phyloP scores from a whole-genome alignment of 2,329 filamentous ascomycete genomes.

The Pyrenophora graminea region DNA sequence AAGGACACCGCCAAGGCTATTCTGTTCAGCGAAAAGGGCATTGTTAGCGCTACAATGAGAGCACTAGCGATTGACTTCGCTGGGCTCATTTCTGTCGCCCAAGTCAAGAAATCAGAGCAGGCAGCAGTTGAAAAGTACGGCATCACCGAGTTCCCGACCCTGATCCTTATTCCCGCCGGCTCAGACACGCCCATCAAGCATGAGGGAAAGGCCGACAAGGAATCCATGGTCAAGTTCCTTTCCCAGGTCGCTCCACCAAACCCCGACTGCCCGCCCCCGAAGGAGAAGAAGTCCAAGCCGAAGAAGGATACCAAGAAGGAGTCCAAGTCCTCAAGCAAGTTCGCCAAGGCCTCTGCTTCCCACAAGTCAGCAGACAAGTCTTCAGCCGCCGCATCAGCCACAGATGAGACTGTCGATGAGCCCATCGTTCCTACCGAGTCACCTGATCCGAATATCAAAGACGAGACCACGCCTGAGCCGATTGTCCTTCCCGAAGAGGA shows the following conservation, averaged over 20 bases:
- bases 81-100: conserved; percentile 75
- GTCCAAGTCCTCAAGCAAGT: conserved; percentile 53
- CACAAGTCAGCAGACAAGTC: conserved; percentile 56
- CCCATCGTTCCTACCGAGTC: conserved; percentile 58
- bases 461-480: conserved; percentile 52
- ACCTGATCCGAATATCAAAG: conserved; percentile 54
- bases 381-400: conserved; percentile 54
- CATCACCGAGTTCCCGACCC: conserved; percentile 75
- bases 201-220: conserved; percentile 83
- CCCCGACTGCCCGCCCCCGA: conserved; percentile 67
- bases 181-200: conserved; percentile 72
- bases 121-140: conserved; percentile 73
- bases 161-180: conserved; percentile 77
- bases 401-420: conserved; percentile 56
- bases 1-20: conserved; percentile 80
- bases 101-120: conserved; percentile 81
- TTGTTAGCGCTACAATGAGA: conserved; percentile 79
- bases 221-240: conserved; percentile 78
- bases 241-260: conserved; percentile 79
- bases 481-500: conserved; percentile 58
- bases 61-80: conserved; percentile 90
- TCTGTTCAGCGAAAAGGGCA: conserved; percentile 91
- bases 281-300: conserved; percentile 50
- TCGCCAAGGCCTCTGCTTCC: conserved; percentile 56
- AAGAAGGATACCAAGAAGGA: conserved; percentile 53